These are phyloP conservation scores for Aureobasidium sp. DNA, from an alignment of 2,329 filamentous ascomycete species.

Conservation along the genomic window DNA sequence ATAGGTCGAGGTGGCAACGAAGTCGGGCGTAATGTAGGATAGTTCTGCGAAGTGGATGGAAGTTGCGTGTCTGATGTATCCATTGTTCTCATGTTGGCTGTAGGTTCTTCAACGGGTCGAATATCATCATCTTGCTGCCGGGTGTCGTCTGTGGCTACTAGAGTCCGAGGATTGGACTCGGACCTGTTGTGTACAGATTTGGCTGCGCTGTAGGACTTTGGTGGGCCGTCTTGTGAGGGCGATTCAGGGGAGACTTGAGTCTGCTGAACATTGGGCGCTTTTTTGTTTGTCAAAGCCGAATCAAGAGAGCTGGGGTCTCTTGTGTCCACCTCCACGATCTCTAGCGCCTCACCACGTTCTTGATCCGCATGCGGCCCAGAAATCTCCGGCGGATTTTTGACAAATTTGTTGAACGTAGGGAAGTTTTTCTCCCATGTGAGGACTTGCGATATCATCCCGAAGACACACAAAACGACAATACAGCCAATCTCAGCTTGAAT, in stretches of 20 bases:
- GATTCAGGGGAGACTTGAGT: background rate
- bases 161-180: background rate
- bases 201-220: background rate
- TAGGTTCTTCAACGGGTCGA: background rate
- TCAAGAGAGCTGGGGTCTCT: background rate
- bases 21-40: conserved; percentile 26
- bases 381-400: conserved; percentile 38
- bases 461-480: conserved; percentile 64
- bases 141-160: background rate
- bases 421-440: no score
- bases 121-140: background rate
- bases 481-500: conserved; percentile 79
- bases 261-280: conserved; percentile 21
- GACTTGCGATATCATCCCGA: conserved; percentile 77
- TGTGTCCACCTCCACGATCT: conserved; percentile 41
- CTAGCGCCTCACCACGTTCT: conserved; percentile 52
- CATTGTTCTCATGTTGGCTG: background rate
- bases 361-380: conserved; percentile 51
- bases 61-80: background rate
- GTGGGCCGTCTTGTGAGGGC: background rate
- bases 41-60: background rate
- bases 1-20: conserved; percentile 47
- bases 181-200: background rate
- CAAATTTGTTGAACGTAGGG: no score
- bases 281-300: no score